Base-by-base conservation (phyloP, 2,329 filamentous ascomycete species). In the Ceratocystis huliohia region DNA sequence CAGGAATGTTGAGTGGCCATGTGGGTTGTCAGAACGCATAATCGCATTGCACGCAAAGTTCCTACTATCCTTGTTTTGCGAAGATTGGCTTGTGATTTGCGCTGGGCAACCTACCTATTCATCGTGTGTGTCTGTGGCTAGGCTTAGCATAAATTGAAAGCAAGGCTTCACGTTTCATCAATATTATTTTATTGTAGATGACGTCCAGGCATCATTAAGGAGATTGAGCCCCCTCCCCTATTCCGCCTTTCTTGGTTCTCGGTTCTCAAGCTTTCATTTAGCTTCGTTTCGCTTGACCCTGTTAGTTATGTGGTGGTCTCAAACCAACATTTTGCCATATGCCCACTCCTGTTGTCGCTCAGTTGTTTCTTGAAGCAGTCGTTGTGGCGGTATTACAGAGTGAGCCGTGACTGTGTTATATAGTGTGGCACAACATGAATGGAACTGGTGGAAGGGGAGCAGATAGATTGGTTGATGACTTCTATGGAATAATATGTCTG, bases 221-320 rank as follows among this genome's bases (percentile, higher is more conserved):
- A 25, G 22, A 53, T 10, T 20, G 22, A 20, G n/a, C 48, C 48
- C 48, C 48, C 48, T 15, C 22, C 17, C 17, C 17, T 53, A 25
- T 53, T 28, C 17, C 56, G 56, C 56, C 56, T 37, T 20, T 15
- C n/a, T 59, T 6, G 37, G 37, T 41, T 41, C 3, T 41, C 37
- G 37, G 37, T 41, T 37, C 17, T 59, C 37, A 8, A 10, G 56
- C 56, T n/a, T 59, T 59, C 56, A 33, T 59, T 59, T 59, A 33
- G 56, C 56, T 37, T 33, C 28, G 61, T 63, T 33, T 48, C 37
- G 61, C 61, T 63, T 45, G 61, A 41, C 37, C 33, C 37, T 30
- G 45, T 25, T 63, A 6, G n/a, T 15, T 15, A 3, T 17, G 6
- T 33, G 4, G 7, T 13, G 22, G 48, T 6, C 48, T 53, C n/a